A percentile compares a stretch with the other conserved stretches of the same genome.
phyloP scores from a whole-genome alignment of 495 filamentous ascomycete genomes.

The Acidiella bohemica region DNA sequence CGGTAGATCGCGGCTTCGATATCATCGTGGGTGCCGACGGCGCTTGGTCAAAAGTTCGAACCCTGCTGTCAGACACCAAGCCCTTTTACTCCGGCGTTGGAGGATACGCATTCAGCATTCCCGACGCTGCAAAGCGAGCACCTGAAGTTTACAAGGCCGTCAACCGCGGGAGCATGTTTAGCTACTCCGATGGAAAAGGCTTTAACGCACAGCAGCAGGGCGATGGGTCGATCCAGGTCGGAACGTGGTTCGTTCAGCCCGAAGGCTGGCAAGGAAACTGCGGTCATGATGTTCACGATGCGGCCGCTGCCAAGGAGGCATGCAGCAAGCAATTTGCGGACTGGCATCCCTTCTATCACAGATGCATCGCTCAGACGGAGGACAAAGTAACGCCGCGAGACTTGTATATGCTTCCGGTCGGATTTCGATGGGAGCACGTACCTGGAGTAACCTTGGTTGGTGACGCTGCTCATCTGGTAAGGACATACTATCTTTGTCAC shows the following conservation, averaged over 20 bases:
- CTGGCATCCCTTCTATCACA: constrained; percentile 9
- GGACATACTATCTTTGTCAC: too few relatives aligned
- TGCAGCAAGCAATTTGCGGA: constrained; percentile 7
- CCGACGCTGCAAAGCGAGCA: constrained; percentile 23
- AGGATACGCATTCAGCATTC: constrained; percentile 15
- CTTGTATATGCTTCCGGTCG: constrained; percentile 42
- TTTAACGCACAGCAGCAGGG: constrained; percentile 34
- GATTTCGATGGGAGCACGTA: constrained; percentile 34
- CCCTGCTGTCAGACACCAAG: constrained; percentile 31
- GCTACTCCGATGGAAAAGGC: constrained; percentile 29
- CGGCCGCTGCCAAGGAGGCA: constrained; percentile 4
- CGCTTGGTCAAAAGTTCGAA: constrained; percentile 43
- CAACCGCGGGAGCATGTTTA: constrained; percentile 34
- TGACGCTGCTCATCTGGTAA: constrained; percentile 49
- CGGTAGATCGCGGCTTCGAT: constrained; percentile 31
- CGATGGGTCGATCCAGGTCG: constrained; percentile 29
- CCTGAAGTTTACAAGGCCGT: constrained; percentile 30
- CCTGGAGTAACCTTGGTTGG: constrained; percentile 42
- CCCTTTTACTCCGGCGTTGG: constrained; percentile 41
- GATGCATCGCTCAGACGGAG: constrained; percentile 6
- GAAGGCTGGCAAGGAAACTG: constrained; percentile 30
- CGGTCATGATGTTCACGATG: constrained; percentile 22
- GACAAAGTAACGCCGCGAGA: constrained; percentile 15
- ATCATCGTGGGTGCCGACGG: constrained; percentile 51
- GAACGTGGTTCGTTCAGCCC: constrained; percentile 23